A percentile compares a stretch with the other conserved stretches of the same genome.
phyloP scores from a whole-genome alignment of 2,329 filamentous ascomycete species.

The Ceratocystiopsis brevicomis region DNA sequence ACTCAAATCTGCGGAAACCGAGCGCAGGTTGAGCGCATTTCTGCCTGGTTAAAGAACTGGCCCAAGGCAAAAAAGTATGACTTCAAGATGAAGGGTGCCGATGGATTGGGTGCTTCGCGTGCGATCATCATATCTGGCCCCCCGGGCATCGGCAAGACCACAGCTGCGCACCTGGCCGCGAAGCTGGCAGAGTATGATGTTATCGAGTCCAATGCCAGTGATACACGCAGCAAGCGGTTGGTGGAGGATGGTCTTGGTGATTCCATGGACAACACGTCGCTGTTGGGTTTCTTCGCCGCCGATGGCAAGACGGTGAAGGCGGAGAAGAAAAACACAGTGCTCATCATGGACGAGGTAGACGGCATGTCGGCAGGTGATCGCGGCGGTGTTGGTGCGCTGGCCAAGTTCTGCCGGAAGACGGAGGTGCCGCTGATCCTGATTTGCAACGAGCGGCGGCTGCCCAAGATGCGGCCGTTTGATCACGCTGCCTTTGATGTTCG shows the following conservation, averaged over 20 bases:
- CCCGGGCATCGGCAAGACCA: constrained; percentile 94
- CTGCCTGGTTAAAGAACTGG: constrained; percentile 73
- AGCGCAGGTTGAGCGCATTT: constrained; percentile 69
- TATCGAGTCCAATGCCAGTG: constrained; percentile 88
- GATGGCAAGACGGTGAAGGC: constrained; percentile 64
- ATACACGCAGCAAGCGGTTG: constrained; percentile 87
- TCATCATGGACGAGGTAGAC: constrained; percentile 98
- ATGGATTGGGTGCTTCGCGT: constrained; percentile 66
- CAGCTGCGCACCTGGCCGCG: constrained; percentile 82
- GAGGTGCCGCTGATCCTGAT: constrained; percentile 91
- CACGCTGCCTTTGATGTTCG: constrained; percentile 64
- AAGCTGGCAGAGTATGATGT: constrained; percentile 87
- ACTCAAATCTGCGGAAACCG: constrained; percentile 95
- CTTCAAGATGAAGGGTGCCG: constrained; percentile 67
- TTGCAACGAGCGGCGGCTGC: constrained; percentile 81
- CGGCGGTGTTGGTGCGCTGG: constrained; percentile 83
- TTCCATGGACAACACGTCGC: constrained; percentile 80
- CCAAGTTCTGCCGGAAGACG: constrained; percentile 88
- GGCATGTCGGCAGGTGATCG: constrained; percentile 96
- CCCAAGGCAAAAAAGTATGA: constrained; percentile 56
- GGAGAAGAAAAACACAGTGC: constrained; percentile 76
- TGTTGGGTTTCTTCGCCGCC: constrained; percentile 76
- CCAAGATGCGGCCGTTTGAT: constrained; percentile 98
- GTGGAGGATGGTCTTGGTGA: constrained; percentile 79
- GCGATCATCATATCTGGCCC: constrained; percentile 93